These are phyloP conservation scores for Rhizopogon sp. DNA, from an alignment of 768 basidiomycete genomes.

Conservation along the genomic window DNA sequence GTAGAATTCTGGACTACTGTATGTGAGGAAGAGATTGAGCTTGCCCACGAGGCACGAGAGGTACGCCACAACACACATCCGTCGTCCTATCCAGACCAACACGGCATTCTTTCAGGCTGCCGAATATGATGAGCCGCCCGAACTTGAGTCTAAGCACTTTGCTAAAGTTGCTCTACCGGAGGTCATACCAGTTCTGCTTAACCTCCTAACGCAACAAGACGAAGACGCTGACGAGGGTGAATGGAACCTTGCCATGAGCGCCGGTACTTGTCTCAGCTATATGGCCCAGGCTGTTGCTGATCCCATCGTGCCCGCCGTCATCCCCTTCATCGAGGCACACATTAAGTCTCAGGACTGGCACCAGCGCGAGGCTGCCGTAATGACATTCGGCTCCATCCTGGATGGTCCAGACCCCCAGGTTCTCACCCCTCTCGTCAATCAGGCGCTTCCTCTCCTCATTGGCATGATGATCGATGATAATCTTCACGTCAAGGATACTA, in stretches of 20 bases:
- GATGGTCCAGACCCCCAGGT: slow-evolving; percentile 91
- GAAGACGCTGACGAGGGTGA: slow-evolving; percentile 98
- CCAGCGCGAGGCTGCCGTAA: slow-evolving; percentile 92
- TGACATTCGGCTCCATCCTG: slow-evolving; percentile 97
- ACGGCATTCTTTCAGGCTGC: slow-evolving; percentile 51
- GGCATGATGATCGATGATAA: slow-evolving; percentile 91
- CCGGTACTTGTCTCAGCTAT: slow-evolving; percentile 83
- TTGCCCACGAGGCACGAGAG: slow-evolving; percentile 88
- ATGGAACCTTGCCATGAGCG: slow-evolving; percentile 98
- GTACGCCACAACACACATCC: slow-evolving; percentile 33
- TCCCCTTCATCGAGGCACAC: slow-evolving; percentile 96
- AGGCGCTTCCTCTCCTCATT: slow-evolving; percentile 90
- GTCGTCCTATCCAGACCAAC: slow-evolving; percentile 2
- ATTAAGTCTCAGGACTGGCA: slow-evolving; percentile 94
- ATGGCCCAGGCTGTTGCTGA: slow-evolving; percentile 91
- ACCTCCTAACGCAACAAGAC: slow-evolving; percentile 86
- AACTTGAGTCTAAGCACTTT: slow-evolving; percentile 83
- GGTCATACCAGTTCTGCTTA: slow-evolving; percentile 87
- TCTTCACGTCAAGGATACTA: slow-evolving; percentile 89
- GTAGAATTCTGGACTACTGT: slow-evolving; percentile 99
- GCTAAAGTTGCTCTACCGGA: slow-evolving; percentile 94
- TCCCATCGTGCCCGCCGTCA: slow-evolving; percentile 84
- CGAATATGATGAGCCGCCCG: slow-evolving; percentile 85
- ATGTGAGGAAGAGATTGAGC: slow-evolving; percentile 94
- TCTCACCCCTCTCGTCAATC: slow-evolving; percentile 86